Evolutionary conservation across 2,329 filamentous ascomycete species (phyloP).

Genomic region (Endocalyx cinctus): DNA sequence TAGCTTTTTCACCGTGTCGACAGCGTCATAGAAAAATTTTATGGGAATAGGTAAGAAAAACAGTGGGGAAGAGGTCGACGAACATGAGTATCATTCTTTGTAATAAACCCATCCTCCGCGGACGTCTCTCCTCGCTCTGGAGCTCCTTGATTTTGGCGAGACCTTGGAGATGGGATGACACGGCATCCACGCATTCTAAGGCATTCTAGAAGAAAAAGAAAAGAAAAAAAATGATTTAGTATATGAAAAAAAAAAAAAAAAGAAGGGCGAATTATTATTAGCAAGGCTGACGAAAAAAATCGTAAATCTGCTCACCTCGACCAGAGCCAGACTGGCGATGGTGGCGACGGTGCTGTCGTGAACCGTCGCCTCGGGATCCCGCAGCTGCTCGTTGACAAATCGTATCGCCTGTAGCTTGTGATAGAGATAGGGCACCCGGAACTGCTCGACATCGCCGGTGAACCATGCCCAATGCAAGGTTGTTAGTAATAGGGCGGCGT

Average conservation of each 20-base stretch:
- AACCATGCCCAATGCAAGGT: constrained; percentile 43
- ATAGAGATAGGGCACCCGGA: constrained; percentile 40
- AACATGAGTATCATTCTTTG: constrained; percentile 41
- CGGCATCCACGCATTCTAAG: constrained; percentile 38
- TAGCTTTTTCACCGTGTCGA: background rate
- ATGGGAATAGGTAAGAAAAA: constrained; percentile 1
- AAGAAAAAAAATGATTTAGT: background rate
- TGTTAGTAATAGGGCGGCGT: constrained; percentile 40
- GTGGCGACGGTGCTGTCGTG: constrained; percentile 39
- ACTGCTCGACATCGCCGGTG: constrained; percentile 39
- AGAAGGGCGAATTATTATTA: too few relatives aligned
- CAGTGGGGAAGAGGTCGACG: constrained; percentile 10
- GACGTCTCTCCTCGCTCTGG: constrained; percentile 22
- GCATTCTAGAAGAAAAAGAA: constrained; percentile 28
- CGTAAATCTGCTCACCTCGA: constrained; percentile 34
- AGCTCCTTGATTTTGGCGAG: constrained; percentile 30
- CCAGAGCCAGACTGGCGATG: constrained; percentile 38
- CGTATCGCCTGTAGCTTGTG: constrained; percentile 43
- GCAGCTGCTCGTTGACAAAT: constrained; percentile 39
- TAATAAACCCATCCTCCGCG: constrained; percentile 29
- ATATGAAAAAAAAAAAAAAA: background rate
- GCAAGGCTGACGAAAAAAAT: background rate
- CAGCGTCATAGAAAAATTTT: constrained; percentile 1
- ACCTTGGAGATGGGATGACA: constrained; percentile 37
- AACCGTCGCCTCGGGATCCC: constrained; percentile 30